Base-by-base conservation (phyloP, 1,139 yeast genomes). In the Scheffersomyces segobiensis region DNA sequence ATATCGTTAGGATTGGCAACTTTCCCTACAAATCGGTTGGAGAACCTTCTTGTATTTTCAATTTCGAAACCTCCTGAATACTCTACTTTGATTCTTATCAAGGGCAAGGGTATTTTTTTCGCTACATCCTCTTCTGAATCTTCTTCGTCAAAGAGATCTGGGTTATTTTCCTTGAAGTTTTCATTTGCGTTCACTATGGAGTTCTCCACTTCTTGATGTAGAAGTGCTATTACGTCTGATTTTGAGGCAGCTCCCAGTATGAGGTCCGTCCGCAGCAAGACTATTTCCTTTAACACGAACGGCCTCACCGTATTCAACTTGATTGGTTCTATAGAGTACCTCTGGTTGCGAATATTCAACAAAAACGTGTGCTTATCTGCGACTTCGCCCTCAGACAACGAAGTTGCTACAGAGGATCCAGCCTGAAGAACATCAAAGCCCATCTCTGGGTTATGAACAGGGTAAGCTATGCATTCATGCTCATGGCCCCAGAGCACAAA, bases 401-500 rank as follows among this genome's bases (percentile, higher is more conserved):
- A 89, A 0, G 99, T 95, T 0, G 97, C 98, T 19, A 95, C 90
- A 0, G 97, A 91, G 1, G 97, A 91, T 0, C 99, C 99, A 0
- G 97, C 96, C 70, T 93, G 97, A 52, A 96, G 79, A 0, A 93
- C 93, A 60, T 87, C 87, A 69, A 93, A 92, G 1, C 87, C 88
- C 32, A 86, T 87, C 22, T 83, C 83, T 0, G 89, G 83, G 68
- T 92, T 93, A 53, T 78, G 78, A 0, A 78, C 81, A 0, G 97
- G 87, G 61, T 84, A 86, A 1, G 95, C 91, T 7, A 89, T 81
- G 68, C 98, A 93, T 70, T 95, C 98, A 73, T 95, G 99, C 70
- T 95, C 99, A 71, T 95, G 99, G 10, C 99, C 99, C 99, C 99
- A 95, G 2, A 93, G 76, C 0, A 95, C 86, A 59, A 95, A 80